Percentiles rank a stretch among this genome's conserved stretches.
phyloP scores from a whole-genome alignment of 495 filamentous ascomycete genomes.

The Filosporella fistucella region DNA sequence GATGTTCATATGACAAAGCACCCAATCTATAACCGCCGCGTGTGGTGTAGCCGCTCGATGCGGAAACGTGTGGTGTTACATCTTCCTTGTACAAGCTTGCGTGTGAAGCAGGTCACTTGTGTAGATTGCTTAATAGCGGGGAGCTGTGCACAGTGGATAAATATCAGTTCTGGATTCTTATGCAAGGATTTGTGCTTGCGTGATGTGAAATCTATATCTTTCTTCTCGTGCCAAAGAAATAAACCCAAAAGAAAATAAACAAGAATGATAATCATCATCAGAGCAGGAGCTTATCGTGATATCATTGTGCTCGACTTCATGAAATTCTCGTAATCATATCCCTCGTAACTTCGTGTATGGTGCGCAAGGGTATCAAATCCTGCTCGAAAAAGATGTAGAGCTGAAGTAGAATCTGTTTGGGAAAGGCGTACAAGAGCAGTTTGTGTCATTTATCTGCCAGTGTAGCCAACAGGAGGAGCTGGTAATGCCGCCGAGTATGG shows the following conservation, averaged over 20 bases:
- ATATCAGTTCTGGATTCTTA: conserved; percentile 25
- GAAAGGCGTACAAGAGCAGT: neutral
- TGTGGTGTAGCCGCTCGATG: too few relatives aligned
- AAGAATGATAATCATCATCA: neutral
- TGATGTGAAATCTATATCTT: conserved; percentile 1
- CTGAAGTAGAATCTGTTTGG: neutral
- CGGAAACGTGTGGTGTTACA: conserved; percentile 5
- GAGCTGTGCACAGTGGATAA: conserved; percentile 20
- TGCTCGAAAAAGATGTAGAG: too few relatives aligned
- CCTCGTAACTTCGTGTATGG: too few relatives aligned
- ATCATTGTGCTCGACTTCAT: neutral
- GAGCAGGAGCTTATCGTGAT: neutral
- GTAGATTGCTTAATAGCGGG: conserved; percentile 19
- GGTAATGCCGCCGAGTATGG: conserved; percentile 37
- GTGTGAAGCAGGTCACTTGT: conserved; percentile 22
- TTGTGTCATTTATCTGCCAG: conserved; percentile 10
- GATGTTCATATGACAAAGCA: too few relatives aligned
- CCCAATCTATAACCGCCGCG: too few relatives aligned
- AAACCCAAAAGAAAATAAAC: neutral
- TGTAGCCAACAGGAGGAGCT: conserved; percentile 36
- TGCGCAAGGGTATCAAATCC: too few relatives aligned
- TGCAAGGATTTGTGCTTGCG: conserved; percentile 17
- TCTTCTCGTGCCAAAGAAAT: neutral
- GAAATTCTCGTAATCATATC: too few relatives aligned
- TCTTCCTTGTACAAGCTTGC: conserved; percentile 18